Base-by-base conservation (phyloP, 139 green algal genomes). In the Limnomonas spitsbergensis region DNA sequence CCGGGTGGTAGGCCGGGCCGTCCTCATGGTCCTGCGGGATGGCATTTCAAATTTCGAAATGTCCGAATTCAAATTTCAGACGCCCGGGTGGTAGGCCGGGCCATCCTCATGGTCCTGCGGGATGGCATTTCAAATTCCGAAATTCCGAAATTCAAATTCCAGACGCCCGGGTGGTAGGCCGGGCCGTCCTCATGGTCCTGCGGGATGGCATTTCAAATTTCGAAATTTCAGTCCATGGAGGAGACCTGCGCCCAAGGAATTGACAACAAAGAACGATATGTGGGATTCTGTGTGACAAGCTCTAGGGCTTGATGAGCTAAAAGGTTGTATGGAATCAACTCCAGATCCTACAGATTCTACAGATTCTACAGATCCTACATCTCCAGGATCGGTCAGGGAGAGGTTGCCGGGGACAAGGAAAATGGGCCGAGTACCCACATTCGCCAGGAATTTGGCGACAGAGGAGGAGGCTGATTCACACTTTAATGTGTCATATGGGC, bases 181-280 rank as follows among this genome's bases (percentile, higher is more conserved):
- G 89, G 89, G 7, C 89, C 89, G 76, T 93, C 89, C 76, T 92
- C 77, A 56, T 92, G 88, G 3, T 87, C 68, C 86, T 92, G 73
- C 35, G 34, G 4, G 32, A 2, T 29, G 39, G 3, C 14, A 37
- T 3, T 31, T 6, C 68, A 31, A 24, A 20, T 47, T 53, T 74
- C 20, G 31, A 42, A n/a, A n/a, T n/a, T n/a, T n/a, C n/a, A 31
- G 68, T 20, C 7, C 68, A 14, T 31, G 68, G n/a, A 39, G 6
- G 9, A 40, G 20, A 4, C n/a, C 20, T 6, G 20, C n/a, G 34
- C 9, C 9, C n/a, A 42, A 35, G 9, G 27, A 6, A 74, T 47
- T 39, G 3, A 42, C 9, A 14, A 40, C 7, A 3, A 29, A 40
- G 20, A 3, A 40, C 27, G 68, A 27, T 3, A 31, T n/a, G n/a